phyloP scores from a whole-genome alignment of 148 eudicot species.

The Dianthus caryophyllus region DNA sequence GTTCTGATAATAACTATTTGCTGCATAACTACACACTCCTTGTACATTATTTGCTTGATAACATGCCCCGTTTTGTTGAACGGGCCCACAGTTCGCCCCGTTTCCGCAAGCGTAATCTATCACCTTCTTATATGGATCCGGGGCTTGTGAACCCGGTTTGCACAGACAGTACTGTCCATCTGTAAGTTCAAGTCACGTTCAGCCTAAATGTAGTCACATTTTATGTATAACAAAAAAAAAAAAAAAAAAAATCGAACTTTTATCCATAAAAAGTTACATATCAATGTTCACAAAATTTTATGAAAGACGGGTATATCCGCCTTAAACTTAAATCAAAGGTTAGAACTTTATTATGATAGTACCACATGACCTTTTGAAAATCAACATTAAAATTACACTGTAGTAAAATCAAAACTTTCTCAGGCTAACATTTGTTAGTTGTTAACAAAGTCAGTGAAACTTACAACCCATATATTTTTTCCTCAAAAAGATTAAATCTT shows the following conservation, averaged over 20 bases:
- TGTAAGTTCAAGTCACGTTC: conserved; percentile 1
- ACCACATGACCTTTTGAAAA: not conserved
- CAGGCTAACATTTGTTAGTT: not conserved
- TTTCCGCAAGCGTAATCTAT: conserved; percentile 77
- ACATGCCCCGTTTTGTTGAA: conserved; percentile 48
- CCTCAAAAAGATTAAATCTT: no score
- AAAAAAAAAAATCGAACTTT: no score
- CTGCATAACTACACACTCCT: conserved; percentile 71
- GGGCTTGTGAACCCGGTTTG: conserved; percentile 37
- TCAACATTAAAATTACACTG: no score
- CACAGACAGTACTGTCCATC: conserved; percentile 71
- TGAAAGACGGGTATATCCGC: no score
- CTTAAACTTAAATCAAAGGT: not conserved
- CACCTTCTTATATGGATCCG: conserved; percentile 41
- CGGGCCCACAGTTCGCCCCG: conserved; percentile 59
- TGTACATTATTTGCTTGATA: conserved; percentile 52
- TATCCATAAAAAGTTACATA: not conserved
- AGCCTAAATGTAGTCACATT: no score
- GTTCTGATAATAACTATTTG: conserved; percentile 62
- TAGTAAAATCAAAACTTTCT: no score
- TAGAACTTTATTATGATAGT: not conserved
- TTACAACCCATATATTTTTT: not conserved
- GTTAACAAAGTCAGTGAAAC: not conserved
- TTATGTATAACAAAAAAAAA: no score
- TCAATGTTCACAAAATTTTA: no score